These are phyloP conservation scores for Leishmania tropica DNA, from an alignment of 208 protist genomes.

Conservation along the genomic window DNA sequence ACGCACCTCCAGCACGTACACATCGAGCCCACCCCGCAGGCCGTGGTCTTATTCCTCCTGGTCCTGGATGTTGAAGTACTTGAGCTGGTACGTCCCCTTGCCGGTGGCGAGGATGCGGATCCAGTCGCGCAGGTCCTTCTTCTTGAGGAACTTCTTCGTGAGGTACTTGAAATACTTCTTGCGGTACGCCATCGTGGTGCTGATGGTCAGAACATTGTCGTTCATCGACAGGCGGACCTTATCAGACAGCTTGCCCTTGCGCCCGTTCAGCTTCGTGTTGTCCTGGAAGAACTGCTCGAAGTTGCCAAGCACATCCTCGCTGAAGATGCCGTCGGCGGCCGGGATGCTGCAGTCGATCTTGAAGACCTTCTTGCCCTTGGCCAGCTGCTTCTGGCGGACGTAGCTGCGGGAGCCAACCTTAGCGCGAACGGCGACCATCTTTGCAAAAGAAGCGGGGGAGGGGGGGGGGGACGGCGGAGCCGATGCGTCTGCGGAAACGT, in stretches of 20 bases:
- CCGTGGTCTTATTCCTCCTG: conserved; percentile 79
- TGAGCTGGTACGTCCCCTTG: conserved; percentile 97
- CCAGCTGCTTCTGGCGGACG: conserved; percentile 81
- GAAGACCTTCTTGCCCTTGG: conserved; percentile 91
- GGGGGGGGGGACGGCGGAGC: neutral
- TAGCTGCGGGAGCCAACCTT: conserved; percentile 89
- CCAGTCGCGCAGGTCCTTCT: conserved; percentile 98
- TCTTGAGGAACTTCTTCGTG: conserved; percentile 99
- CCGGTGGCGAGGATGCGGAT: conserved; percentile 96
- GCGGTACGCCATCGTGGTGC: conserved; percentile 93
- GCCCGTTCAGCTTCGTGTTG: conserved; percentile 98
- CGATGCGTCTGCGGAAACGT: conserved; percentile 23
- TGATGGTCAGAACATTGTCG: conserved; percentile 93
- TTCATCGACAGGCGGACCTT: conserved; percentile 90
- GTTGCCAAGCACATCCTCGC: conserved; percentile 81
- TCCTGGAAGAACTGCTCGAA: conserved; percentile 97
- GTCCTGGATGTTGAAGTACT: conserved; percentile 98
- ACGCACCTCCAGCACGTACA: neutral
- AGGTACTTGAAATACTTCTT: conserved; percentile 99
- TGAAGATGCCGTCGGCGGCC: conserved; percentile 77
- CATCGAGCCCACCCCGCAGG: neutral
- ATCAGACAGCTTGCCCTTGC: conserved; percentile 96
- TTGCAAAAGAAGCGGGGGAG: conserved; percentile 9
- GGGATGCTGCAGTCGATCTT: conserved; percentile 82
- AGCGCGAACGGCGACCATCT: conserved; percentile 91